Evolutionary conservation across 768 basidiomycete genomes (phyloP).

Genomic region (Amyloporia xantha): DNA sequence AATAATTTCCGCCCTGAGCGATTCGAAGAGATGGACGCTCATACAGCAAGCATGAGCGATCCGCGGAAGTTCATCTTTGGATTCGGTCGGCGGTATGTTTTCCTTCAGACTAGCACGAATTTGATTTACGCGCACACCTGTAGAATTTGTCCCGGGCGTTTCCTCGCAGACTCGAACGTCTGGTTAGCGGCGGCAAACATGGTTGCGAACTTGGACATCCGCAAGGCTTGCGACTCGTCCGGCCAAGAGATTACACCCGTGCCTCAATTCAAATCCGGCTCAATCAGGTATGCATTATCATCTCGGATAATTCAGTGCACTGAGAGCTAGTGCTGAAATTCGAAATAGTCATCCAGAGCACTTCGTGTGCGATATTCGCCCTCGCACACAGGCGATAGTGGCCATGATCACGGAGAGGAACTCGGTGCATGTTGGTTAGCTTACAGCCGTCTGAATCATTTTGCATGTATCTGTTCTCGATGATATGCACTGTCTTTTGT

Average conservation of each 20-base stretch:
- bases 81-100: constrained; percentile 14
- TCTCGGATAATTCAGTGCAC: too few species aligned
- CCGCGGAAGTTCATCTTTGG: constrained; percentile 13
- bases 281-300: constrained; percentile 34
- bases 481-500: too few species aligned
- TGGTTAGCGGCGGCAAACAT: constrained; percentile 43
- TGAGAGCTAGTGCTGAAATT: background rate
- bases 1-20: constrained; percentile 9
- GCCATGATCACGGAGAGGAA: background rate
- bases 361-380: background rate
- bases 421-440: too few species aligned
- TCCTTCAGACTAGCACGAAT: constrained; percentile 11
- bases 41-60: background rate
- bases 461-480: too few species aligned
- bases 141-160: constrained; percentile 49
- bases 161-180: constrained; percentile 42
- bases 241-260: constrained; percentile 34
- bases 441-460: too few species aligned
- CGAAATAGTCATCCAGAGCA: background rate
- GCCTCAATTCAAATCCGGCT: constrained; percentile 33
- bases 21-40: constrained; percentile 27
- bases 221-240: constrained; percentile 33
- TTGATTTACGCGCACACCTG: constrained; percentile 3
- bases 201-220: constrained; percentile 39
- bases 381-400: background rate